Percentiles rank a stretch among this genome's conserved stretches.
These are phyloP conservation scores for Capsella bursapastoris DNA, from an alignment of 345 rosid species.

Conservation along the genomic window DNA sequence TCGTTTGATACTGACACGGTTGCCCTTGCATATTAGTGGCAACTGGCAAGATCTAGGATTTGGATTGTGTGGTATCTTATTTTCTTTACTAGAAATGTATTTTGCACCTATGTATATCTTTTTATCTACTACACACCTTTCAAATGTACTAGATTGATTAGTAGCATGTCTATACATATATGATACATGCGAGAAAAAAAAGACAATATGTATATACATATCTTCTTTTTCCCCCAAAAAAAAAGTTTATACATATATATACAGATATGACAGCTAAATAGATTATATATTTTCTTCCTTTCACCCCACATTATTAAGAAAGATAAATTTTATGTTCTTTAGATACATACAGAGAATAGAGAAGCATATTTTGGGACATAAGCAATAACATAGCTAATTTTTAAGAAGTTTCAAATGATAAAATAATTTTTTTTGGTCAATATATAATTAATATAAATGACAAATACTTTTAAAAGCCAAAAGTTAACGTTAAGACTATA, in stretches of 20 bases:
- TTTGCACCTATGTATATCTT: neutral
- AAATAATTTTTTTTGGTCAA: neutral
- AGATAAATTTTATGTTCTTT: neutral
- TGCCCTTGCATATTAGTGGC: constrained; percentile 17
- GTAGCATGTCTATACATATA: neutral
- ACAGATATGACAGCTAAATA: neutral
- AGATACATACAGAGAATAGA: neutral
- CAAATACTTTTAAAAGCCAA: neutral
- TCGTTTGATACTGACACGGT: constrained; percentile 5
- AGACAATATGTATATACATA: neutral
- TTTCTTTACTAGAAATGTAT: constrained; percentile 15
- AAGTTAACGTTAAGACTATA: constrained; percentile 6
- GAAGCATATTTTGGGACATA: neutral
- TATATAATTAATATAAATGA: neutral
- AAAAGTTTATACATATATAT: neutral
- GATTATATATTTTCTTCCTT: neutral
- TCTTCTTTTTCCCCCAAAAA: too few relatives aligned
- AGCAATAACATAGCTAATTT: too few relatives aligned
- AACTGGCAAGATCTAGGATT: constrained; percentile 15
- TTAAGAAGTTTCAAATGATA: neutral
- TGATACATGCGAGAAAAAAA: neutral
- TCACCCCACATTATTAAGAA: constrained; percentile 17
- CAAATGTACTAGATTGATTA: neutral
- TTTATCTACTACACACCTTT: neutral
- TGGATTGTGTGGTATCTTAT: neutral